Percentiles rank a stretch among this genome's conserved stretches.
Conservation (phyloP, 257 asterid genomes). For the Nicotiana tabacum region DNA sequence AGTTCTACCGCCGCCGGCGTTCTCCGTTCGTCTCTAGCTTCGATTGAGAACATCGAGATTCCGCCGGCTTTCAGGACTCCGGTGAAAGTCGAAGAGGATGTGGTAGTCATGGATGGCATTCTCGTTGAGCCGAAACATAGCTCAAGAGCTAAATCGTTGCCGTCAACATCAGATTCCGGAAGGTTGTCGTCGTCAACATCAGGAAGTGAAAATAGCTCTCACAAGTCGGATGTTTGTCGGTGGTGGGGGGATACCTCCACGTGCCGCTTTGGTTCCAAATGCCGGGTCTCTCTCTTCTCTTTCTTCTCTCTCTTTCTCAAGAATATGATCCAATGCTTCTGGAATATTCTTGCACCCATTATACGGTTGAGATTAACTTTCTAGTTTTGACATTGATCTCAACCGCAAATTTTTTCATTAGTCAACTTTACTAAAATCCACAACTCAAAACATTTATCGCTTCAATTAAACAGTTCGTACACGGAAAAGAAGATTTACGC, state of each 20-base stretch:
- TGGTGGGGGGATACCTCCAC: slow-evolving; percentile 37
- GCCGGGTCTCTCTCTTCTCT: slow-evolving; percentile 45
- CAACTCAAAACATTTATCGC: not conserved
- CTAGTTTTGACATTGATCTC: slow-evolving; percentile 4
- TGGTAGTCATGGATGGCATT: slow-evolving; percentile 75
- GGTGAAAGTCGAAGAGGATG: slow-evolving; percentile 70
- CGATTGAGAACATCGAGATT: slow-evolving; percentile 19
- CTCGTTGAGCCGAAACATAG: slow-evolving; percentile 34
- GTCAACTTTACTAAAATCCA: slow-evolving; percentile 1
- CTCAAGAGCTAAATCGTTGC: slow-evolving; percentile 23
- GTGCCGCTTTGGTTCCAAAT: slow-evolving; percentile 50
- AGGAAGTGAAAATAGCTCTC: slow-evolving; percentile 27
- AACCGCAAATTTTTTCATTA: not conserved
- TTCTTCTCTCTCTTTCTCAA: slow-evolving; percentile 6
- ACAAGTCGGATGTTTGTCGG: slow-evolving; percentile 33
- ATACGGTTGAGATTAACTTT: slow-evolving; percentile 20
- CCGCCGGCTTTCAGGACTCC: slow-evolving; percentile 30
- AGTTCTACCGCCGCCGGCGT: not conserved
- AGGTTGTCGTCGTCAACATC: slow-evolving; percentile 22
- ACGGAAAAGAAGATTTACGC: slow-evolving; percentile 54
- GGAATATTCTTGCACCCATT: not conserved
- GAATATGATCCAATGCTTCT: slow-evolving; percentile 13
- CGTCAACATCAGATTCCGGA: slow-evolving; percentile 27
- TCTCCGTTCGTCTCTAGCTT: slow-evolving; percentile 7
- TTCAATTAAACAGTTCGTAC: slow-evolving; percentile 43